Evolutionary conservation across 192 early-diverging fungal species (phyloP).

Genomic region (Umbelopsis ramanniana): DNA sequence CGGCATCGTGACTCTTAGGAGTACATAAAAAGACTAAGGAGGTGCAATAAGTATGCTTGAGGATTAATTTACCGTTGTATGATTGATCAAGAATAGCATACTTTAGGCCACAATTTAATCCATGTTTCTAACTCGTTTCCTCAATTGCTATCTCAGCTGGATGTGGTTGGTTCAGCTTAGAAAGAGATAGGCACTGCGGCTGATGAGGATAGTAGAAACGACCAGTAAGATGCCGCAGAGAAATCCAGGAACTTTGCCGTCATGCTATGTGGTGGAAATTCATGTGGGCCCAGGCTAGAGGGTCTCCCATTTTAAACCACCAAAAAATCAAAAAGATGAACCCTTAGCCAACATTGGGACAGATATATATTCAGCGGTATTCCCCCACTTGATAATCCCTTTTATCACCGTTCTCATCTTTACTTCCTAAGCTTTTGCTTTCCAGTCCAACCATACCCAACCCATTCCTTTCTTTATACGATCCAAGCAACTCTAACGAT

Average conservation of each 20-base stretch:
- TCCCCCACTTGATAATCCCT: too few relatives aligned
- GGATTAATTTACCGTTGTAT: background rate
- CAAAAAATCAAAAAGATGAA: too few relatives aligned
- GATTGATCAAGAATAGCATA: background rate
- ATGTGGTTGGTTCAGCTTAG: background rate
- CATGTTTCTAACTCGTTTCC: background rate
- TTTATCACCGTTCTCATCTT: background rate
- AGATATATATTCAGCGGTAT: too few relatives aligned
- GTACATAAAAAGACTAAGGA: constrained; percentile 2
- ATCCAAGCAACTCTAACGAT: background rate
- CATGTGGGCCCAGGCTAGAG: background rate
- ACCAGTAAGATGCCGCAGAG: background rate
- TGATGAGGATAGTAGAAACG: constrained; percentile 2
- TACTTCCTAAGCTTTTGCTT: background rate
- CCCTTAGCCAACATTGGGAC: too few relatives aligned
- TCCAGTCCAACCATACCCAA: background rate
- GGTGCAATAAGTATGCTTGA: background rate
- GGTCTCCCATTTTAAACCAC: background rate
- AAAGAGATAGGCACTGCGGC: background rate
- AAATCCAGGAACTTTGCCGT: constrained; percentile 9
- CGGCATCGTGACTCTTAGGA: background rate
- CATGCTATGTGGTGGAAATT: background rate
- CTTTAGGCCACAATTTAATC: constrained; percentile 15
- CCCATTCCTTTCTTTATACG: constrained; percentile 21
- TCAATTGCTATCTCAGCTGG: constrained; percentile 6